Conservation (phyloP, 2,329 filamentous ascomycete species). For the Fusarium sp. region DNA sequence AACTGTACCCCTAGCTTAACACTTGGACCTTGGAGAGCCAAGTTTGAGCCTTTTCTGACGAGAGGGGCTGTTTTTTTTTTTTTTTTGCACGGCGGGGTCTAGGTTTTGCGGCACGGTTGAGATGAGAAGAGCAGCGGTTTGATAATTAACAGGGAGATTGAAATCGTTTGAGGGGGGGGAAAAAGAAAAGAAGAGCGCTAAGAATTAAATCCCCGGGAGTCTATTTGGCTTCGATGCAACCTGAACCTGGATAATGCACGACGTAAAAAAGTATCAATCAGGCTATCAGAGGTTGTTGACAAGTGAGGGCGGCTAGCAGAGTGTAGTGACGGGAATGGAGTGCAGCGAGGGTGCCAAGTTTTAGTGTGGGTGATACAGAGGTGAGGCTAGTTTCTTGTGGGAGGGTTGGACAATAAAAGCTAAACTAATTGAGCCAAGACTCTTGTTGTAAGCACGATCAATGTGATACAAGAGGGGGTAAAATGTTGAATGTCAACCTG, state of each 20-base stretch:
- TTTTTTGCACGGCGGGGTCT: not conserved
- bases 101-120: not conserved
- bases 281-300: not conserved
- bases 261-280: not conserved
- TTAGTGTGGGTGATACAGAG: constrained; percentile 34
- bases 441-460: constrained; percentile 9
- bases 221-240: constrained; percentile 23
- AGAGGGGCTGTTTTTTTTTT: not conserved
- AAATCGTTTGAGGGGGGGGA: not conserved
- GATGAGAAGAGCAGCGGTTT: not conserved
- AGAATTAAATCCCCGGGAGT: constrained; percentile 26
- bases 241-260: constrained; percentile 6
- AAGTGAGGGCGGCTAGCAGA: constrained; percentile 22
- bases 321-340: constrained; percentile 25
- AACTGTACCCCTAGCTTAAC: constrained; percentile 7
- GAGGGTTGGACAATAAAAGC: not conserved
- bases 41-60: constrained; percentile 5
- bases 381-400: constrained; percentile 6
- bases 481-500: not conserved
- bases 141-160: not conserved
- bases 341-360: not conserved
- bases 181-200: constrained; percentile 19
- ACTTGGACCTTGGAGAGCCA: not conserved
- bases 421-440: not conserved
- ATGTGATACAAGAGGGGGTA: constrained; percentile 15